phyloP scores from a whole-genome alignment of 176 grass and related monocot genomes.

The Phragmites australis region DNA sequence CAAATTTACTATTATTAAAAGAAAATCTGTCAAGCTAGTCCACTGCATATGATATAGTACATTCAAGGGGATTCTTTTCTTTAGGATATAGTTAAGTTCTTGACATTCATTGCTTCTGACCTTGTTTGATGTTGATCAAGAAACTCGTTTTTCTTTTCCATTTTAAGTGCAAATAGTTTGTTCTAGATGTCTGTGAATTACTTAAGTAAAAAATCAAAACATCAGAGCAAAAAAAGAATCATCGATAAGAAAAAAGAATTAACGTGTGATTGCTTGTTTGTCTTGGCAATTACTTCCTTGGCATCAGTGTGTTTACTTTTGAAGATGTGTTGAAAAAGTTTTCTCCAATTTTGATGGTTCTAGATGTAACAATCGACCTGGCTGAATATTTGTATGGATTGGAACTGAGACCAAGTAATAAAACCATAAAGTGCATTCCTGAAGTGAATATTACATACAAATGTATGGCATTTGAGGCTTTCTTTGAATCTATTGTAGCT shows the following conservation, averaged over 20 bases:
- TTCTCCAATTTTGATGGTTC: neutral
- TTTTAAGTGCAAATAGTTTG: neutral
- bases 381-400: slow-evolving; percentile 17
- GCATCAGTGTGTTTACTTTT: slow-evolving; percentile 8
- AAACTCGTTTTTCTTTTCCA: neutral
- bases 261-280: neutral
- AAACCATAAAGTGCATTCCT: neutral
- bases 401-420: neutral
- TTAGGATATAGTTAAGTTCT: slow-evolving; percentile 15
- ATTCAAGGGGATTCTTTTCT: neutral
- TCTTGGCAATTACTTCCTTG: neutral
- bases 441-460: slow-evolving; percentile 24
- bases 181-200: neutral
- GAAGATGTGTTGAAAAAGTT: neutral
- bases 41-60: slow-evolving; percentile 8
- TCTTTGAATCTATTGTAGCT: neutral
- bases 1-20: neutral
- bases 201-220: neutral
- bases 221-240: slow-evolving; percentile 7
- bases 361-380: slow-evolving; percentile 20
- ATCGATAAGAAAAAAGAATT: neutral
- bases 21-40: neutral
- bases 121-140: slow-evolving; percentile 20
- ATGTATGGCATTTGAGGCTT: neutral
- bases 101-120: neutral